Evolutionary conservation across 805 yeast genomes (phyloP), one percentile per base, ranked within the genome.

Genomic region (Candida arabinofermentans): DNA sequence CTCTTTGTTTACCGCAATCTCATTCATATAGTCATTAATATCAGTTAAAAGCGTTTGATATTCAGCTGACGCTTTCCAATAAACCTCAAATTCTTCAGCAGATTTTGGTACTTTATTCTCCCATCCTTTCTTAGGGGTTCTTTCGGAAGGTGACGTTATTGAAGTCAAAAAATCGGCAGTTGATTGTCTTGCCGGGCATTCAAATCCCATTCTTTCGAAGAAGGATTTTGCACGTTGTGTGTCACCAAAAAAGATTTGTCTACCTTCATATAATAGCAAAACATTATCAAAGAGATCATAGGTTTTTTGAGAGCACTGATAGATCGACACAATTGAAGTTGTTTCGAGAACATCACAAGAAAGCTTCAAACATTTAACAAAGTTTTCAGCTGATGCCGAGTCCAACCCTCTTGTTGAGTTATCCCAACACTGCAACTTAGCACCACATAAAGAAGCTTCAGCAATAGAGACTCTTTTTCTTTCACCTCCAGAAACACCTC

Each of bases 321-420:
- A 63, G 38, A 72, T 71, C 26, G 78, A 74, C 49, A 71, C 66
- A 45, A 72, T 59, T 1, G 75, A 72, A 8, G 77, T 71, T 5
- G 70, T 65, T 9, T 67, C 67, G 41, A 65, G 52, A 17, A 71
- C 54, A n/a, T 59, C 53, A 8, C 82, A 74, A 1, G 77, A 66
- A 2, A 74, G 63, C 54, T 74, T 76, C 47, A 79, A 64, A 32
- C 79, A 77, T 45, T 71, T 63, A 43, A 75, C 67, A 48, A 79
- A 78, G 51, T 77, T 81, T 52, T 74, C 62, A 12, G 84, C 84
- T 40, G 83, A 76, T 16, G 83, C 81, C 10, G 84, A 64, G 62
- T 79, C 85, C 51, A 79, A 70, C 54, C 84, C 85, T 63, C 85
- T 71, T 33, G 84, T 79, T 10, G 82, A 71, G 51, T 79, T 79